Evolutionary conservation across 225 moss, liverwort and hornwort species (phyloP), one percentile per base, ranked within the genome.

Genomic region (Neckera pumila): DNA sequence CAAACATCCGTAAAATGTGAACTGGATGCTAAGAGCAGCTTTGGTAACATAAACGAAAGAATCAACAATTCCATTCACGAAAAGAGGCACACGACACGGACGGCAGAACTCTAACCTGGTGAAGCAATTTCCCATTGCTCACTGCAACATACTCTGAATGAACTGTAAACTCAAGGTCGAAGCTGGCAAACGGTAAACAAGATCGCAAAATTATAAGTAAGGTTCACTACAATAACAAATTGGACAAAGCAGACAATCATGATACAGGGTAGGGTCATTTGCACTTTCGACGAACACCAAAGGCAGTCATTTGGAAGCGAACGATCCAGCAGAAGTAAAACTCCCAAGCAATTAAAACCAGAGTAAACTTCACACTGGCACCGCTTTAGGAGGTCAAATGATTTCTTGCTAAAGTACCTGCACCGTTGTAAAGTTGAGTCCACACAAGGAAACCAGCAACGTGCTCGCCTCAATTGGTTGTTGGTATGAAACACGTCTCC

Each of bases 381-480:
- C 64, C 73, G 64, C 57, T 82, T 34, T 45, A 63, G 40, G 59
- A 82, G 73, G 67, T 63, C 83, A 58, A 86, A 70, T 53, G 18
- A 71, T 51, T 45, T 77, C 54, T 76, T 64, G 56, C 70, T 83
- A 47, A 14, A 34, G 86, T 94, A 97, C 97, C 97, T 97, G 94
- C 98, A 96, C 84, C 95, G 97, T 81, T 97, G 96, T 84, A 91
- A 86, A 71, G 94, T 90, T 58, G 97, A 96, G 89, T 99, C 99
- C 63, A 99, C 96, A 93, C 99, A 99, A 78, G 99, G 99, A 94
- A 99, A 99, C 99, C 97, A 99, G 89, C 99, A 97, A 70, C 97
- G 96, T 74, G 97, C 95, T 87, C 96, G 95, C 88, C 99, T 93
- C 90, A 97, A 89, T 88, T 97, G 99, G 92, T 94, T 99, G 76